Evolutionary conservation across 2,329 filamentous ascomycete genomes (phyloP), one percentile per base, ranked within the genome.

Genomic region (Didymella lethalis): DNA sequence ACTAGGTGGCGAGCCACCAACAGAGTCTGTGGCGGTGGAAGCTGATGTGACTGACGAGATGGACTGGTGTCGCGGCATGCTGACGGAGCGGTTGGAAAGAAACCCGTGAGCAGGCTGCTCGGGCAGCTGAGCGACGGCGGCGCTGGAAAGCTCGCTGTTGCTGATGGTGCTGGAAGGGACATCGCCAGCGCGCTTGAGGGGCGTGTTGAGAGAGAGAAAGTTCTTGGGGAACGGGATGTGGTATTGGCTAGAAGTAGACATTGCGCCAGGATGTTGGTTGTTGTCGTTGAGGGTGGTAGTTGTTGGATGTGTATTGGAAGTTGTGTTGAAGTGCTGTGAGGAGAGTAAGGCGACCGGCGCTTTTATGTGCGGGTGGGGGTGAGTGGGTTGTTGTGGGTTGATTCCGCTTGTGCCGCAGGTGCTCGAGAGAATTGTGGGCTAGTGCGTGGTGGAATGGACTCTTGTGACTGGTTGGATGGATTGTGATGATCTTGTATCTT

Each of bases 181-280:
- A 55, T 49, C 51, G 57, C 57, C 48, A 60, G 47, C 28, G 25
- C 57, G 57, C 57, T 73, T 70, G 64, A 64, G n/a, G 54, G 68
- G 70, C 55, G 70, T 68, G 67, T 76, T 76, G 69, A 76, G 69
- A 52, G 73, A 65, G 66, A 76, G 71, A 64, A 74, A 76, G 67
- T 58, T 66, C 48, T 59, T 63, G 28, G 74, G 74, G 68, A 76
- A 75, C 52, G 74, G 72, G 59, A 76, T 76, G 72, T 76, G 73
- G 72, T 68, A 73, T 65, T 64, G 65, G 63, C 67, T 63, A 51
- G 64, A 66, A 54, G 68, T 67, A 71, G 73, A 71, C 73, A 75
- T 76, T 68, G 68, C 68, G 69, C 64, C 68, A 67, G 67, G 57
- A 41, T 74, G 65, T 46, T 55, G 59, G 62, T 59, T 40, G 54